Evolutionary conservation across 805 yeast species (phyloP).

Genomic region (Candida loeiensis): DNA sequence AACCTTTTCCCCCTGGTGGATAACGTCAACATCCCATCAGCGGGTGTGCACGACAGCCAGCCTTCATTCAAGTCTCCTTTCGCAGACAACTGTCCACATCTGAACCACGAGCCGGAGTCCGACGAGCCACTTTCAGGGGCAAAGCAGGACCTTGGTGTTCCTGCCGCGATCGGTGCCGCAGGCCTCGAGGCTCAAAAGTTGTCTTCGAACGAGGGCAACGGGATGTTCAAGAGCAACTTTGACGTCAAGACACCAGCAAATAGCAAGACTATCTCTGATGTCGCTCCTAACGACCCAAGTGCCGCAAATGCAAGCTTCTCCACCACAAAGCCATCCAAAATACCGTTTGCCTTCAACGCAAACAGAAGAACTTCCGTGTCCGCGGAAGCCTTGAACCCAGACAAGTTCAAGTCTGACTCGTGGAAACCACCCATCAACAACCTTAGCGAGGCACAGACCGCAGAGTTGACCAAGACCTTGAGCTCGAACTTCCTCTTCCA

Average conservation of each 20-base stretch:
- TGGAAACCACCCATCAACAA: constrained; percentile 74
- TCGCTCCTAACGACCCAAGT: constrained; percentile 15
- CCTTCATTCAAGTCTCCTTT: constrained; percentile 61
- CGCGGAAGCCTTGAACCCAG: constrained; percentile 83
- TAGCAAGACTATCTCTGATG: constrained; percentile 8
- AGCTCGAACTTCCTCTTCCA: constrained; percentile 81
- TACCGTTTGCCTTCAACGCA: constrained; percentile 66
- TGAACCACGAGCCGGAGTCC: constrained; percentile 27
- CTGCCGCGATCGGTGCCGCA: constrained; percentile 1
- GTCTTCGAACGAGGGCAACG: constrained; percentile 10
- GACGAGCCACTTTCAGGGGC: constrained; percentile 2
- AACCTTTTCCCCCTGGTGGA: constrained; percentile 42
- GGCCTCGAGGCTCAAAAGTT: constrained; percentile 5
- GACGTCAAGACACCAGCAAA: constrained; percentile 13
- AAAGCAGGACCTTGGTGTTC: not conserved
- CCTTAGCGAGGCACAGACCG: constrained; percentile 59
- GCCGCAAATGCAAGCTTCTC: constrained; percentile 18
- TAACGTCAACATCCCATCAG: constrained; percentile 27
- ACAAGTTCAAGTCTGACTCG: constrained; percentile 57
- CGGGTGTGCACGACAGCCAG: constrained; percentile 31
- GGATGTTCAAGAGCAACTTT: constrained; percentile 16
- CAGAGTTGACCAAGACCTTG: constrained; percentile 66
- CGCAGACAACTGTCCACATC: constrained; percentile 61
- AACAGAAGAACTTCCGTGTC: constrained; percentile 86
- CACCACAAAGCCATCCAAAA: constrained; percentile 21